Evolutionary conservation across 768 basidiomycete genomes (phyloP), one percentile per base, ranked within the genome.

Genomic region (Boletus rubropictus): DNA sequence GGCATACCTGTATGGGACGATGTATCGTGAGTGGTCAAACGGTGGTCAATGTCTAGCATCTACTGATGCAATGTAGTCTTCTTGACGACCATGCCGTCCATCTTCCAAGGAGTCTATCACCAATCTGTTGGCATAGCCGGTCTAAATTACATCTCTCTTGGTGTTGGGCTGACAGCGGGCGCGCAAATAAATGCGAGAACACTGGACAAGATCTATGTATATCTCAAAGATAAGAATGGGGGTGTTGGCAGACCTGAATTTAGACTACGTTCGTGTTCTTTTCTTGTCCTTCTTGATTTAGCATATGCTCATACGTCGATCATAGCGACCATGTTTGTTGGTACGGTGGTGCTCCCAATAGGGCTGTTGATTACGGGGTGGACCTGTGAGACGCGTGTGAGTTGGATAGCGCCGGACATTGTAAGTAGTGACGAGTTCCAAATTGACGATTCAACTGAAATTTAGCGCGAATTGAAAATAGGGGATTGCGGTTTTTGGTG

Each of bases 281-380:
- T 10, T 28, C 15, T 11, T 21, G 37, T 5, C 35, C 22, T 22
- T 28, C 22, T 22, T 28, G 11, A 21, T 31, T 33, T 3, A 15
- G 3, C 3, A 4, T 8, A 17, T 20, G 9, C 44, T 60, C 7
- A 65, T 35, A 21, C 11, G 7, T 39, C 27, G 48, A 17, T 10
- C 25, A 12, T 35, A 85, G 83, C 80, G 1, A 64, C 76, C 0
- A 79, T 86, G 74, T 51, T 84, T 6, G 71, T 79, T 3, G 82
- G 78, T 0, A 76, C 79, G 0, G 51, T 84, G 17, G 11, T 80
- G 3, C 69, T 89, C 9, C 87, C 90, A 0, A 61, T 79, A 11
- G 88, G 87, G 0, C 65, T 89, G 11, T 64, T 91, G 18, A 69
- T 90, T 6, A 62, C 78, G 6, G 88, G 89, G 1, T 91, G 88